Base-by-base conservation (phyloP, 108 stramenopile genomes). In the Cyclotella sp. region DNA sequence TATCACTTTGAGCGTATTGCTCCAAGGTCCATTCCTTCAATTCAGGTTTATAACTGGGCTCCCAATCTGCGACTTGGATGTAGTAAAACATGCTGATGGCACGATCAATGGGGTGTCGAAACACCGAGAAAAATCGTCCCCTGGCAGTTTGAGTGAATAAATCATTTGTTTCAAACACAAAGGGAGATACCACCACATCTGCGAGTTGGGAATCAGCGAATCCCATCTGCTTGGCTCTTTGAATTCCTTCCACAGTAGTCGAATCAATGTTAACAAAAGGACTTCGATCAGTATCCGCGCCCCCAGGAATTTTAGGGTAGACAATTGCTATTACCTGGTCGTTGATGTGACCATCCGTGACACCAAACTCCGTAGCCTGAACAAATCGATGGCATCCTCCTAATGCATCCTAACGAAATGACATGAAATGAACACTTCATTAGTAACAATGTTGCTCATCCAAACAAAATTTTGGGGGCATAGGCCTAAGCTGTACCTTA, bases 241-340 rank as follows among this genome's bases (percentile, higher is more conserved):
- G 72, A 58, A 88, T 85, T 2, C 87, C 87, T 13, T 58, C 78
- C 6, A 81, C 82, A 14, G 87, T 88, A n/a, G 85, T 85, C n/a
- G 78, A 83, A 66, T 88, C 87, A 41, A 88, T 83, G 65, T 88
- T 88, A 15, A 88, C 87, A 63, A 88, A 88, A 0, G 87, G 87
- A 22, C 72, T 75, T 15, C 82, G 77, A 73, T 85, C 84, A 16
- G 68, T 74, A 46, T 79, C 84, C 3, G 72, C 75, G 10, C 43
- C 73, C 39, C 87, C 87, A 21, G 84, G 84, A 3, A 83, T 72
- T 16, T 43, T 55, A 15, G 86, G 86, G 45, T 87, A 87, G 18
- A 88, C 87, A 21, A 88, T 72, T 5, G 84, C 85, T 13, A 88
- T 70, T 58, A 76, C 82, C 45, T 78, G 81, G 64, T 88, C 87